Percentiles rank a stretch among this genome's conserved stretches.
Conservation (phyloP, 106 monocot genomes). For the Dendrobium chrysotoxum region DNA sequence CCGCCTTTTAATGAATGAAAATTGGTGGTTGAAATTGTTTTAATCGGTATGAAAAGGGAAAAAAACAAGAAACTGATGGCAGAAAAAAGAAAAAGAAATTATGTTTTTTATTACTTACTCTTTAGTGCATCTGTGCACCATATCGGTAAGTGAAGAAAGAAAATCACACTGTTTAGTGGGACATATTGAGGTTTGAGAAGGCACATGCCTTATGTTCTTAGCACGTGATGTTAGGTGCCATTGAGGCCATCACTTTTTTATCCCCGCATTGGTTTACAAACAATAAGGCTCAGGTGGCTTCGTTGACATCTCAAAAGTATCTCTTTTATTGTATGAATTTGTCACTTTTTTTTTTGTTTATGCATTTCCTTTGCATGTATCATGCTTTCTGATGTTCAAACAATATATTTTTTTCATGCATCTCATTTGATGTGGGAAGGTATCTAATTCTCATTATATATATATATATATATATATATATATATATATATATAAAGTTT, state of each 20-base stretch:
- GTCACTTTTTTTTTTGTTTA: not conserved
- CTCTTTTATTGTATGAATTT: not conserved
- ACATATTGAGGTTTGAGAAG: not conserved
- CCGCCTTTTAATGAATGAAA: not conserved
- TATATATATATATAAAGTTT: not conserved
- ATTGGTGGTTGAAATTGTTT: not conserved
- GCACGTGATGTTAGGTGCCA: not conserved
- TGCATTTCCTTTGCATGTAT: not conserved
- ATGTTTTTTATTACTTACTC: not conserved
- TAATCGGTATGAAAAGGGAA: not conserved
- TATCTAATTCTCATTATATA: not conserved
- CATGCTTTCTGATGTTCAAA: not conserved
- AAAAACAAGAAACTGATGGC: not conserved
- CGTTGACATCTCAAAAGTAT: not conserved
- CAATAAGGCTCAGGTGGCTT: not conserved
- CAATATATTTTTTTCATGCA: not conserved
- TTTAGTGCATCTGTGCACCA: not conserved
- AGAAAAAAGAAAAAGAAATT: not conserved
- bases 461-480: too few species aligned
- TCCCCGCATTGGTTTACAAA: not conserved
- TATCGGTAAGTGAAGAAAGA: not conserved
- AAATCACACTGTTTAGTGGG: not conserved
- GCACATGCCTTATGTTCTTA: not conserved
- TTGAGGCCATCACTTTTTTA: not conserved
- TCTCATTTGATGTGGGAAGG: not conserved